Base-by-base conservation (phyloP, 1,284 basidiomycete species). In the Heterobasidion irregulare region DNA sequence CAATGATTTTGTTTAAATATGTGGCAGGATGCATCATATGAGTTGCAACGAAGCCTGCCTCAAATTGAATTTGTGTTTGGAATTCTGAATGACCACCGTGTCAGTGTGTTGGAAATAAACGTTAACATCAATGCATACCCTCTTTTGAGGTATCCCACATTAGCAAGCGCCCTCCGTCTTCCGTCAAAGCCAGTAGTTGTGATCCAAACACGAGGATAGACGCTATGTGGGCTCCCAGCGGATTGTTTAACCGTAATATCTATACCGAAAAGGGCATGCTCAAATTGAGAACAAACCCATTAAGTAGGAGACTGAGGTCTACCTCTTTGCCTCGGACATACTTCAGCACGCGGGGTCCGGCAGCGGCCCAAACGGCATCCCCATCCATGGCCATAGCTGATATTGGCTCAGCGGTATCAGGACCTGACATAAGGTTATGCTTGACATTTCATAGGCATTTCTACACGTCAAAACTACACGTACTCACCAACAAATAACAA, bases 1-100 rank as follows among this genome's bases (percentile, higher is more conserved):
- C 81, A 1, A 99, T 75, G 1, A 99, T 78, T 73, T 99, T 99
- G 76, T 99, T 98, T 54, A 99, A 72, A 70, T 99, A 99, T 4
- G 97, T 99, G 1, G 94, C 88, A 0, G 97, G 97, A 69, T 99
- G 97, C 6, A 98, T 76, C 34, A 98, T 72, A 16, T 78, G 79
- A 9, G 84, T 89, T 8, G 96, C 95, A 1, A 84, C 89, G 68
- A 98, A 98, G 6, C 78, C 84, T 12, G 77, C 65, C 46, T 89
- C 84, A 62, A 94, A 95, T 52, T 84, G 75, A 49, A 97, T 82
- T 9, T 78, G 80, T 2, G 73, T 74, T 53, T 84, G 75, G 10
- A 90, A 68, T 51, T 74, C 86, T 88, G 33, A 44, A 56, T 26
- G 34, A 41, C 44, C 12, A 53, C 49, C 6, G 33, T 50, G 10